These are phyloP conservation scores for Nicotiana otophora DNA, from an alignment of 257 asterid genomes.

Conservation along the genomic window DNA sequence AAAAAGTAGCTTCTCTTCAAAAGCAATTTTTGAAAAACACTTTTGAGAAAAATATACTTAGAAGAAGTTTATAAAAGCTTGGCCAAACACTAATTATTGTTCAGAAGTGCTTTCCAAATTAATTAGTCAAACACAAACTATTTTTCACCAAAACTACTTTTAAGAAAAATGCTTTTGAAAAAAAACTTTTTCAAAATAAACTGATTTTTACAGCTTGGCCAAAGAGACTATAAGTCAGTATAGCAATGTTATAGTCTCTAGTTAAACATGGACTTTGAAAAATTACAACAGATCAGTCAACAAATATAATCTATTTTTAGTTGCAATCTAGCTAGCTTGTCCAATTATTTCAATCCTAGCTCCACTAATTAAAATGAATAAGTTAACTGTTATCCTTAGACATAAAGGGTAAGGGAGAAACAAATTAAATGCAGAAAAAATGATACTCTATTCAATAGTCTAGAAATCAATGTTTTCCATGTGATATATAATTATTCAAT, in stretches of 20 bases:
- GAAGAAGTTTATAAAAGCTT: too few relatives aligned
- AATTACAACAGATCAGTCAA: neutral
- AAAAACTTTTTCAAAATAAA: too few relatives aligned
- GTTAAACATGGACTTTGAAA: neutral
- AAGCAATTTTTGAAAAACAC: too few relatives aligned
- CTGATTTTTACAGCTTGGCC: too few relatives aligned
- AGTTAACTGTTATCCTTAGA: neutral
- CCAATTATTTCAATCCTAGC: neutral
- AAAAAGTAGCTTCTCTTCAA: too few relatives aligned
- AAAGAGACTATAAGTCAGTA: neutral
- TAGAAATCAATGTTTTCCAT: neutral
- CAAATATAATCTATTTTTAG: neutral
- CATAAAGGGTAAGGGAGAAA: neutral
- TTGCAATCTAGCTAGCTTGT: neutral
- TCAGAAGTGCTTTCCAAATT: too few relatives aligned
- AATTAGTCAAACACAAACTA: too few relatives aligned
- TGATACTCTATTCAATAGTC: neutral
- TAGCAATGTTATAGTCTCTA: neutral
- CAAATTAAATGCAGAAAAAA: neutral
- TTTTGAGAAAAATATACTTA: too few relatives aligned
- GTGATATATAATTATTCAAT: neutral
- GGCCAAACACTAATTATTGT: too few relatives aligned
- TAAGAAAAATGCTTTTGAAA: rapidly evolving
- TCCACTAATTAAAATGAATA: neutral
- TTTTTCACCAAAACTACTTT: too few relatives aligned